Evolutionary conservation across 371 early-diverging fungal species (phyloP), one percentile per base, ranked within the genome.

Genomic region (Mortierella sp.): DNA sequence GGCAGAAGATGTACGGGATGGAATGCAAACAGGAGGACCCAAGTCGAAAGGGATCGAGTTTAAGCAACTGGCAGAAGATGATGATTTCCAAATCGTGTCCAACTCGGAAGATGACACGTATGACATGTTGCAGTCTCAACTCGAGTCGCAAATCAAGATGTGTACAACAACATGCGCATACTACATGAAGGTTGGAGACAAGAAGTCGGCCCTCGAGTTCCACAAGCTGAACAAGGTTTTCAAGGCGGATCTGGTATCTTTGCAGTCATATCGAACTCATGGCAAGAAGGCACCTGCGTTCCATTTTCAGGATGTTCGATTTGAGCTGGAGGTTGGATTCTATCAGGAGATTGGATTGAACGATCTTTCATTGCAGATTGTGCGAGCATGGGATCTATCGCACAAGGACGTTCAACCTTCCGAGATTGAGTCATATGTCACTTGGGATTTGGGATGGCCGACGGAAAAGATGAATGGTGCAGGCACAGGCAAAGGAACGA

Each of bases 381-480:
- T 84, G 21, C 58, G 83, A 21, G 91, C 88, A 0, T 80, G 66
- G 51, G 88, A 86, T 51, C 51, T 92, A 25, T 83, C 85, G 6
- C 82, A 77, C 3, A 70, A 85, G 51, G 90, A 87, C 40, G 82
- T 89, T 0, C 65, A 83, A 2, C 72, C 72, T 4, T 63, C 78
- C 25, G 83, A 87, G 13, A 61, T 94, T n/a, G 89, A 90, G 10
- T 82, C 86, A 2, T 90, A 82, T 76, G 91, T 92, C 0, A 58
- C 76, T 2, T 94, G 83, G 85, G 92, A 93, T 71, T 59, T 92
- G 12, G 90, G 92, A 24, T 92, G 92, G 92, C 92, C 92, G 9
- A 81, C 85, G 1, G 90, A 88, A 57, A 85, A 81, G 43, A 80
- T 83, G 54, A 71, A 83, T 9, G 86, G 83, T 28, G 81, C 85